Evolutionary conservation across 768 basidiomycete genomes (phyloP), one percentile per base, ranked within the genome.

Genomic region (Lactifluus echinatus): DNA sequence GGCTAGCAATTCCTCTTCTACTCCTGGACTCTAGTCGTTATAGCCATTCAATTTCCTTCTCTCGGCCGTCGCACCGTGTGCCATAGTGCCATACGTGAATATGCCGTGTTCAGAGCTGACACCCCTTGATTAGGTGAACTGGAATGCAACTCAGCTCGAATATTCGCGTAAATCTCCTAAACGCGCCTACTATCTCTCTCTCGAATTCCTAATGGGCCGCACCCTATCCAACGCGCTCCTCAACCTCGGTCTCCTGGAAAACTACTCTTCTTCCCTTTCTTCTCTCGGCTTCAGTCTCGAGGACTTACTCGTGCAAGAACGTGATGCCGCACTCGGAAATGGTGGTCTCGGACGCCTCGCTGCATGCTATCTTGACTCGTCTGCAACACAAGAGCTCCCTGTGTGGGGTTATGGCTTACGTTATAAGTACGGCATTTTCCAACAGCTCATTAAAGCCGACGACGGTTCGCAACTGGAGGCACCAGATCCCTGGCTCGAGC

Each of bases 401-500:
- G 80, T 91, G 23, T 97, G 93, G 93, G 95, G 95, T 44, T 97
- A 97, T 65, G 93, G 93, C 42, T 72, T 96, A 56, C 75, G 93
- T 43, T 95, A 93, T 79, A 84, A 90, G 69, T 94, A 93, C 65
- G 93, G 93, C 53, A 96, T 98, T 74, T 98, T 99, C 81, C 87
- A 93, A 72, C 83, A 89, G 72, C 80, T 93, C 59, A 91, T 97
- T 68, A 86, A 83, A 15, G 85, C 86, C 0, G 83, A 87, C 55
- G 90, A 90, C 12, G 77, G 85, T 43, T 63, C 68, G 34, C 90
- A 92, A 66, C 81, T 91, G 2, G 89, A 93, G 74, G 91, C 91
- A 5, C 91, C 92, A 2, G 93, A 95, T 70, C 92, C 92, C 56
- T 95, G 93, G 93, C 74, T 95, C 43, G 86, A 90, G 33, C 75